Percentiles rank a stretch among this genome's conserved stretches.
Conservation (phyloP, 441 rosid genomes). For the Populus hybrid region DNA sequence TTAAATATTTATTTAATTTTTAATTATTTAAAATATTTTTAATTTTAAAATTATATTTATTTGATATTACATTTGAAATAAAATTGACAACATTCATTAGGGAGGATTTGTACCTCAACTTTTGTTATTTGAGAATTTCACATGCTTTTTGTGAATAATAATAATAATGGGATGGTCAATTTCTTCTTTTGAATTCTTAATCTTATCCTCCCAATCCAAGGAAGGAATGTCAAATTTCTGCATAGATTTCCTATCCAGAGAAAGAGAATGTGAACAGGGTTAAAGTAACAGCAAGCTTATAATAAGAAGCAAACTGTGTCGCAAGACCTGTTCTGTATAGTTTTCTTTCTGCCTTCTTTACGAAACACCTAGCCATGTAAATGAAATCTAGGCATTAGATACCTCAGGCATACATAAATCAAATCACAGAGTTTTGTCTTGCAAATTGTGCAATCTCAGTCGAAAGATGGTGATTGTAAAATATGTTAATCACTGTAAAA, state of each 20-base stretch:
- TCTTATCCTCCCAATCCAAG: not conserved
- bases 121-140: too few relatives aligned
- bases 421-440: too few relatives aligned
- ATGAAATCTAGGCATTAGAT: conserved; percentile 22
- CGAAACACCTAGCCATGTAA: conserved; percentile 21
- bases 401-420: conserved; percentile 17
- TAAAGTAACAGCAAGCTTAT: conserved; percentile 18
- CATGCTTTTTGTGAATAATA: too few relatives aligned
- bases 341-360: conserved; percentile 14
- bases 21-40: too few relatives aligned
- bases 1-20: too few relatives aligned
- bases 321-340: conserved; percentile 16
- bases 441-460: conserved; percentile 18
- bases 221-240: not conserved
- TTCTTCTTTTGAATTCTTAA: too few relatives aligned
- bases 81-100: too few relatives aligned
- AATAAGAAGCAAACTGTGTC: conserved; percentile 20
- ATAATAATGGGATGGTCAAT: too few relatives aligned
- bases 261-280: conserved; percentile 8
- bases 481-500: not conserved
- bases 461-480: conserved; percentile 29
- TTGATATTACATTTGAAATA: too few relatives aligned
- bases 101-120: not conserved
- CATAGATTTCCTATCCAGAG: too few relatives aligned
- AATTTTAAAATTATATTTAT: too few relatives aligned